These are phyloP conservation scores for Quercus cerris DNA, from an alignment of 306 rosid genomes.

Conservation along the genomic window DNA sequence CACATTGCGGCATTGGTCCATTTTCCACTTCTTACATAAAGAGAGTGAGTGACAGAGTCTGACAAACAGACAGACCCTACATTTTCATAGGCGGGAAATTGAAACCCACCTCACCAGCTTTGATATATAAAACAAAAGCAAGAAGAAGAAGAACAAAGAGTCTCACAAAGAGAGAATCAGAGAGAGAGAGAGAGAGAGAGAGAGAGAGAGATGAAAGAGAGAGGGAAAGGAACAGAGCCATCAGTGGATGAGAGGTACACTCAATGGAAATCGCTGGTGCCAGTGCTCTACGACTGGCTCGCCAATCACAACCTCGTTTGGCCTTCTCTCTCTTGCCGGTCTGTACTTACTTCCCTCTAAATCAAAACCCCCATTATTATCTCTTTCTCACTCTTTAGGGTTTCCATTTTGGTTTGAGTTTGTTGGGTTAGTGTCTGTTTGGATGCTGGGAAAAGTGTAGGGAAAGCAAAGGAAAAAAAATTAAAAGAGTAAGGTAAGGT, in stretches of 20 bases:
- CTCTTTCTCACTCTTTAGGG: background rate
- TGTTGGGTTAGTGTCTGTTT: background rate
- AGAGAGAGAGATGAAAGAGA: conserved; percentile 17
- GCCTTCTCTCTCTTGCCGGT: conserved; percentile 97
- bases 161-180: conserved; percentile 1
- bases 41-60: too few relatives aligned
- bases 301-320: conserved; percentile 94
- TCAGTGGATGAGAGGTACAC: conserved; percentile 64
- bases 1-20: too few relatives aligned
- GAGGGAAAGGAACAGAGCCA: conserved; percentile 2
- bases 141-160: background rate
- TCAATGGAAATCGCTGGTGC: conserved; percentile 88
- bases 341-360: background rate
- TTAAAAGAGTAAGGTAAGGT: background rate
- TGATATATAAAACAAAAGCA: background rate
- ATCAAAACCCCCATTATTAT: background rate
- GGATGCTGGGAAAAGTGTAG: background rate
- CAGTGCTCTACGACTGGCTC: conserved; percentile 92
- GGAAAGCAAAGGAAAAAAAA: background rate
- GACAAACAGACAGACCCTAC: too few relatives aligned
- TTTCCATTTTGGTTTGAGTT: background rate
- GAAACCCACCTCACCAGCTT: too few relatives aligned
- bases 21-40: too few relatives aligned
- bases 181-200: conserved; percentile 10
- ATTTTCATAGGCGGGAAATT: too few relatives aligned